These are phyloP conservation scores for Scedosporium dehoogii DNA, from an alignment of 2,329 filamentous ascomycete genomes.

Conservation along the genomic window DNA sequence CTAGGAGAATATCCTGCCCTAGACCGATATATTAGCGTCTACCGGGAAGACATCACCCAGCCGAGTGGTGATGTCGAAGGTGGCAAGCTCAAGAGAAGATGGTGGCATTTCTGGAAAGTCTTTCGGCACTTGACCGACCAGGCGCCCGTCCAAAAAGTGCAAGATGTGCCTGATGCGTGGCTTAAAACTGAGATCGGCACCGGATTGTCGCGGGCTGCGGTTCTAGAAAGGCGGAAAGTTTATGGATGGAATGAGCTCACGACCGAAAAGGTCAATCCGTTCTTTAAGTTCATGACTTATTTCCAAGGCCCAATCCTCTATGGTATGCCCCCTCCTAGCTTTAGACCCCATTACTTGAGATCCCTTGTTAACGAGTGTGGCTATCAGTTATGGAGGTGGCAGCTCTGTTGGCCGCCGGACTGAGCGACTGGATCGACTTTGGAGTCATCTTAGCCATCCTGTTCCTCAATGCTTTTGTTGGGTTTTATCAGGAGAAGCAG, in stretches of 20 bases:
- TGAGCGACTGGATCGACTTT: conserved; percentile 67
- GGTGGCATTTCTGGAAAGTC: too few species aligned
- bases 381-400: conserved; percentile 61
- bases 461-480: conserved; percentile 63
- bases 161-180: neutral
- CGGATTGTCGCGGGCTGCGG: conserved; percentile 49
- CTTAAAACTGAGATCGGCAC: conserved; percentile 41
- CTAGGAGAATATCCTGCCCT: conserved; percentile 13
- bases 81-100: conserved; percentile 25
- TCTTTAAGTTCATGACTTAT: conserved; percentile 65
- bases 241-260: conserved; percentile 60
- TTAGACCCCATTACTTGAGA: neutral
- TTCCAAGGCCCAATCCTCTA: conserved; percentile 70
- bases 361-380: conserved; percentile 4
- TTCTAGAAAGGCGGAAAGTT: conserved; percentile 55
- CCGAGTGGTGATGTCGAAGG: conserved; percentile 17
- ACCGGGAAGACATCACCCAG: conserved; percentile 20
- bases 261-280: conserved; percentile 39
- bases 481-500: conserved; percentile 77
- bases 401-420: conserved; percentile 62
- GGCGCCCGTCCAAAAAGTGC: too few species aligned
- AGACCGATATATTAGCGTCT: conserved; percentile 25
- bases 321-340: conserved; percentile 38
- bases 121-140: too few species aligned
- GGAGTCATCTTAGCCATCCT: conserved; percentile 66